Base-by-base conservation (phyloP, 176 grass and related monocot species). In the Phoenix roebelenii region DNA sequence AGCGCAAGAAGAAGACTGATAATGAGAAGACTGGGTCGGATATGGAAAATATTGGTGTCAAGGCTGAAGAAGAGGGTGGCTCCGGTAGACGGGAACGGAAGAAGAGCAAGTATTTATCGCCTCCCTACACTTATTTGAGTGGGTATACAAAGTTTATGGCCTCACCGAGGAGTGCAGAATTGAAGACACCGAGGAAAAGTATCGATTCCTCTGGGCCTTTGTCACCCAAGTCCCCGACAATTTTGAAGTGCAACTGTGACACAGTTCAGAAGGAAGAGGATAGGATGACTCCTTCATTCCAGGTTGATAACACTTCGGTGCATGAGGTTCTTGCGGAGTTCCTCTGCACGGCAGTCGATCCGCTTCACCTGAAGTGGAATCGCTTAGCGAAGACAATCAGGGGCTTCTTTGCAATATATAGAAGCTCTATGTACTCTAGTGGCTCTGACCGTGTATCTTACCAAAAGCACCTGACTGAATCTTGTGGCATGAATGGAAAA, bases 61-160 rank as follows among this genome's bases (percentile, higher is more conserved):
- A 72, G 23, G 59, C 29, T 58, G 22, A 69, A 29, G 70, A 67
- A 70, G 56, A 81, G 16, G 29, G 22, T 7, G 60, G 24, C 48
- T 61, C 60, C 4, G 55, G 24, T 25, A 66, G 57, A 19, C 50
- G 22, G 32, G 60, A 76, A 55, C 49, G 58, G 59, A 72, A 72
- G 58, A 72, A 72, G 58, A 72, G 70, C 70, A 72, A 72, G 50
- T 72, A 72, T 18, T 51, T 72, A n/a, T 72, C 70, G 14, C 59
- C 57, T 54, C 70, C 70, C 12, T 72, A 62, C 58, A 72, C 70
- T 61, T 29, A 51, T 24, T 59, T 59, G 55, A 54, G 10, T 51
- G 54, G 20, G 23, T n/a, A 18, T 9, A 44, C 12, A 29, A 72
- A 62, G 23, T 28, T 25, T 72, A 18, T 61, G 18, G 49, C 5